phyloP scores from a whole-genome alignment of 768 basidiomycete species.

The Trametes cubensis region DNA sequence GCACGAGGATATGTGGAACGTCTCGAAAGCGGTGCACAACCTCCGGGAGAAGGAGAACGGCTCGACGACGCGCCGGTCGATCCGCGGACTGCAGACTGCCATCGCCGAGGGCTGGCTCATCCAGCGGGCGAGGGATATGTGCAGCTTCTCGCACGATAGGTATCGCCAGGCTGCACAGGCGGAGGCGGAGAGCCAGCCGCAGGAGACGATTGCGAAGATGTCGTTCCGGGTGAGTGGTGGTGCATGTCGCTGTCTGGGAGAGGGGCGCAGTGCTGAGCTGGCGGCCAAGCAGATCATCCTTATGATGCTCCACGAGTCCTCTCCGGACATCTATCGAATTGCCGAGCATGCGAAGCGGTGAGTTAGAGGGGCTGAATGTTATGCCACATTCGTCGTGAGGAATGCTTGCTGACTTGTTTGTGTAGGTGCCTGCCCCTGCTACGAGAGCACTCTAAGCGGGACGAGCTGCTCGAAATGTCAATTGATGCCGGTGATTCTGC shows the following conservation, averaged over 20 bases:
- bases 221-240: constrained; percentile 56
- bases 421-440: constrained; percentile 63
- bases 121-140: constrained; percentile 74
- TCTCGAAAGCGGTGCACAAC: constrained; percentile 53
- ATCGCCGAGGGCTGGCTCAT: constrained; percentile 76
- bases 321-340: constrained; percentile 66
- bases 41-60: constrained; percentile 45
- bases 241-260: neutral
- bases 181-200: constrained; percentile 54
- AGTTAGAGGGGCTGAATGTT: constrained; percentile 13
- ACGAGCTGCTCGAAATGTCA: constrained; percentile 60
- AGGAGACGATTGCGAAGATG: constrained; percentile 61
- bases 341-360: constrained; percentile 71
- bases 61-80: constrained; percentile 55
- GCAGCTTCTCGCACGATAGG: constrained; percentile 73
- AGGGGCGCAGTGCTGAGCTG: neutral
- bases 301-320: constrained; percentile 67
- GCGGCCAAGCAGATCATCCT: constrained; percentile 55
- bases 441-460: constrained; percentile 60
- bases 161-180: constrained; percentile 73
- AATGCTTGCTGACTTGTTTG: neutral
- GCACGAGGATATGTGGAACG: constrained; percentile 49
- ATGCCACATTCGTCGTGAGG: neutral
- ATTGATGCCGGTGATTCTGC: constrained; percentile 74
- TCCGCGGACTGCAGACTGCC: constrained; percentile 68